Conservation (phyloP, 129 eudicot species). For the Ambrosia trifida region DNA sequence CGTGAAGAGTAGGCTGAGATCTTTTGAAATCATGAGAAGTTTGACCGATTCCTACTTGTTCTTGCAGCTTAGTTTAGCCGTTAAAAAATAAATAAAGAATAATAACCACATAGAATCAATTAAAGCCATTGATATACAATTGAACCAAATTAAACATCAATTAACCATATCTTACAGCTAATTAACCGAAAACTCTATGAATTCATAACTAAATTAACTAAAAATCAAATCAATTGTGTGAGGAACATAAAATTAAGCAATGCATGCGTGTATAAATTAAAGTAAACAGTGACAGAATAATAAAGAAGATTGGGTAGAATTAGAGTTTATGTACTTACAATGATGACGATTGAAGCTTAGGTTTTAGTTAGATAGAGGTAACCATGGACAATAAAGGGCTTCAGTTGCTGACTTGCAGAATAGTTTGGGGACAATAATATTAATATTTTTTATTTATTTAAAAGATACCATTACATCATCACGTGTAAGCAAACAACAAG, state of each 20-base stretch:
- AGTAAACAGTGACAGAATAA: background rate
- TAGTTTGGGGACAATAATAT: background rate
- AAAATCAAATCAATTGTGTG: slow-evolving; percentile 13
- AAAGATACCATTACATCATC: too few relatives aligned
- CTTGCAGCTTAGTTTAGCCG: too few relatives aligned
- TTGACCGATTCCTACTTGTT: too few relatives aligned
- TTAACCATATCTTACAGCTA: background rate
- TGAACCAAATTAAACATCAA: slow-evolving; percentile 18
- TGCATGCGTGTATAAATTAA: background rate
- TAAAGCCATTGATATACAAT: background rate
- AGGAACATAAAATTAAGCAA: background rate
- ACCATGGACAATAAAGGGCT: slow-evolving; percentile 21
- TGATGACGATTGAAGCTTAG: background rate
- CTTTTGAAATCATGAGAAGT: too few relatives aligned
- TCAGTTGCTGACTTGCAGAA: slow-evolving; percentile 24
- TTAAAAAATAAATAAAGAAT: too few relatives aligned
- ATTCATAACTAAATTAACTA: background rate
- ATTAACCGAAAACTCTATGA: background rate
- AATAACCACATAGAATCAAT: background rate
- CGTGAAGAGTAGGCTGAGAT: too few relatives aligned
- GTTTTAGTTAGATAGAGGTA: background rate
- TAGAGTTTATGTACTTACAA: slow-evolving; percentile 24
- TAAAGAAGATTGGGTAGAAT: background rate
- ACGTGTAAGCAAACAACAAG: too few relatives aligned
- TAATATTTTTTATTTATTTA: too few relatives aligned